Evolutionary conservation across 2,329 filamentous ascomycete genomes (phyloP), one percentile per base, ranked within the genome.

Genomic region (Alternaria sp.): DNA sequence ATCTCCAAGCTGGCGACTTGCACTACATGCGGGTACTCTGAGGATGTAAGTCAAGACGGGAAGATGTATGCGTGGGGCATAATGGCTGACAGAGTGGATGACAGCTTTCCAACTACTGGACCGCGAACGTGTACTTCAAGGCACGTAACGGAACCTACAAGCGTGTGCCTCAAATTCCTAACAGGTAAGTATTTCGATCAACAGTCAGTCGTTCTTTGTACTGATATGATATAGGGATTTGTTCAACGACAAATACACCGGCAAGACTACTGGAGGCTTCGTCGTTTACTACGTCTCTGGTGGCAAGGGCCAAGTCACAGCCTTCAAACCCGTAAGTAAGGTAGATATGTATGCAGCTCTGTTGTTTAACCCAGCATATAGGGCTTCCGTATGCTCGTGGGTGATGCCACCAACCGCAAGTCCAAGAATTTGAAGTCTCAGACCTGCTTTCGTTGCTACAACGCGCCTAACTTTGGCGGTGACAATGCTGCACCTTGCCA

Each of bases 241-340:
- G 7, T 76, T 76, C 64, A 65, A 68, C 30, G 73, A 76, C 51
- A 73, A 68, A 44, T 76, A 73, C 61, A 76, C 73, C 1, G 66
- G 65, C 1, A 64, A 70, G 34, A 76, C 73, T 3, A 68, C 73
- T 3, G 81, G 81, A 1, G 80, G 81, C 6, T 78, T 82, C 58
- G 80, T 80, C 0, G 81, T 84, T 8, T 84, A 84, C 75, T 83
- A 84, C 61, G 80, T 83, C 36, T 81, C 81, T 6, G 78, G 79
- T 1, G 74, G 72, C 1, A 76, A 73, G 5, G 69, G 74, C 12
- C 77, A 78, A 18, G 79, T 81, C 2, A 82, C 80, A 0, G 81
- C 81, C 0, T 83, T 83, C 70, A 81, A 68, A 54, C 61, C 68
- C 4, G 61, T 65, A 54, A 55, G 65, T 38, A 16, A 9, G 24